Evolutionary conservation across 768 basidiomycete species (phyloP).

Genomic region (Sporobolomyces roseus): DNA sequence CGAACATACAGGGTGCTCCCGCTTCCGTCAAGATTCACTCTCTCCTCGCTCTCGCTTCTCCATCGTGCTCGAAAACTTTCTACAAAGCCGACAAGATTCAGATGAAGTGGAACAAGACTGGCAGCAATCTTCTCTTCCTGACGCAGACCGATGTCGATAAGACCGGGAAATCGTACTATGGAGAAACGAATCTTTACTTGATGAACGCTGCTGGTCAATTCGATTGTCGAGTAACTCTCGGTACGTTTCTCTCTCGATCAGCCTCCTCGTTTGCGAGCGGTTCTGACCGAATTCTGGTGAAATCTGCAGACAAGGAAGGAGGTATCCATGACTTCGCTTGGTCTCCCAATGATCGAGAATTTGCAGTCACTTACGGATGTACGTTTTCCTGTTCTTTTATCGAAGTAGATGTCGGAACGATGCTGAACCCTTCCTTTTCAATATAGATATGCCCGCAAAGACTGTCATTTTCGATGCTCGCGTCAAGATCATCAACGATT

Average conservation of each 20-base stretch:
- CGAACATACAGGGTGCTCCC: slow-evolving; percentile 65
- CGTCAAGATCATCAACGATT: slow-evolving; percentile 80
- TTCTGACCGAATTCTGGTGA: slow-evolving; percentile 37
- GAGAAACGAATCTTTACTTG: slow-evolving; percentile 91
- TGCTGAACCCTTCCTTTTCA: background rate
- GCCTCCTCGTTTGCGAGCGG: background rate
- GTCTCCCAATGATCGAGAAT: slow-evolving; percentile 85
- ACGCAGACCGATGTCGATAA: slow-evolving; percentile 97
- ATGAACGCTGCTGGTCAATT: slow-evolving; percentile 89
- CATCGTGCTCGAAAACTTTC: slow-evolving; percentile 84
- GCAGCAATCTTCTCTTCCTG: slow-evolving; percentile 82
- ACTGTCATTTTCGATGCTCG: slow-evolving; percentile 86
- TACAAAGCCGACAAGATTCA: slow-evolving; percentile 89
- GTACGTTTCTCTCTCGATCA: slow-evolving; percentile 40
- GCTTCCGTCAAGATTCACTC: slow-evolving; percentile 81
- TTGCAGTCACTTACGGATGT: slow-evolving; percentile 96
- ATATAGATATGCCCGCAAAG: slow-evolving; percentile 90
- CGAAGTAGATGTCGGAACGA: background rate
- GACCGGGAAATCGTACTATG: slow-evolving; percentile 95
- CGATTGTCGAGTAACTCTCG: slow-evolving; percentile 71
- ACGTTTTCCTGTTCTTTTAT: slow-evolving; percentile 47
- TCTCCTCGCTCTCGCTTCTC: slow-evolving; percentile 55
- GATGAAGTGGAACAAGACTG: slow-evolving; percentile 94
- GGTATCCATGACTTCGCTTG: slow-evolving; percentile 94
- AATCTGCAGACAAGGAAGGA: slow-evolving; percentile 79